A percentile compares a stretch with the other conserved stretches of the same genome.
phyloP scores from a whole-genome alignment of 805 yeast species.

The Priceomyces carsonii region DNA sequence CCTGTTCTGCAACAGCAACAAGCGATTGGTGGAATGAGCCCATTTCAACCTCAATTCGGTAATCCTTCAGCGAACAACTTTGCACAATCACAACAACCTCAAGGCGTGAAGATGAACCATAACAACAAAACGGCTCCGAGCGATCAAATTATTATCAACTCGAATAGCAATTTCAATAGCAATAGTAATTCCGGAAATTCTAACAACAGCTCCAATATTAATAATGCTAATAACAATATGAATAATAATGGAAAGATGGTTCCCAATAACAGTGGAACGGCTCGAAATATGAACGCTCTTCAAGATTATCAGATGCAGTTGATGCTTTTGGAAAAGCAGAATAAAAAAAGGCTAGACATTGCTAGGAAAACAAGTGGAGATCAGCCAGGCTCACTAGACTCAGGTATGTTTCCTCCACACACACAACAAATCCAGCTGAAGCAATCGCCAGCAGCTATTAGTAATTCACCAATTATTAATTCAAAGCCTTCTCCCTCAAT shows the following conservation, averaged over 20 bases:
- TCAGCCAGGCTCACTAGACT: slow-evolving; percentile 12
- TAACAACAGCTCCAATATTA: slow-evolving; percentile 1
- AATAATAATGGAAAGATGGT: slow-evolving; percentile 5
- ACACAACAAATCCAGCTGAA: slow-evolving; percentile 16
- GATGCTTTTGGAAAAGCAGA: slow-evolving; percentile 72
- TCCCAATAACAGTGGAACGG: slow-evolving; percentile 9
- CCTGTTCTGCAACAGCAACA: slow-evolving; percentile 16
- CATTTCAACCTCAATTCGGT: slow-evolving; percentile 12
- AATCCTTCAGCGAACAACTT: slow-evolving; percentile 8
- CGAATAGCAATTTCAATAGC: not conserved
- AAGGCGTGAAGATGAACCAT: slow-evolving; percentile 15
- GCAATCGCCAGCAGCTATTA: slow-evolving; percentile 27
- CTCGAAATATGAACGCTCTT: slow-evolving; percentile 53
- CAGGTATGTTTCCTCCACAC: slow-evolving; percentile 27
- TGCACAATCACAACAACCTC: slow-evolving; percentile 11
- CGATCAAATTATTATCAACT: not conserved
- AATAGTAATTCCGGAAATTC: slow-evolving; percentile 2
- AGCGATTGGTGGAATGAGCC: slow-evolving; percentile 12
- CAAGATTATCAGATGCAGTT: slow-evolving; percentile 83
- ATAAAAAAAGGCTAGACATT: slow-evolving; percentile 63
- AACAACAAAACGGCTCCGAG: not conserved
- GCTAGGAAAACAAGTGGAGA: slow-evolving; percentile 38
- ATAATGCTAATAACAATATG: slow-evolving; percentile 6
- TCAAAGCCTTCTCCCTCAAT: slow-evolving; percentile 36
- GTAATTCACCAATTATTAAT: slow-evolving; percentile 33